phyloP scores from a whole-genome alignment of 768 basidiomycete genomes.

The Agaricus sinodeliciosus region DNA sequence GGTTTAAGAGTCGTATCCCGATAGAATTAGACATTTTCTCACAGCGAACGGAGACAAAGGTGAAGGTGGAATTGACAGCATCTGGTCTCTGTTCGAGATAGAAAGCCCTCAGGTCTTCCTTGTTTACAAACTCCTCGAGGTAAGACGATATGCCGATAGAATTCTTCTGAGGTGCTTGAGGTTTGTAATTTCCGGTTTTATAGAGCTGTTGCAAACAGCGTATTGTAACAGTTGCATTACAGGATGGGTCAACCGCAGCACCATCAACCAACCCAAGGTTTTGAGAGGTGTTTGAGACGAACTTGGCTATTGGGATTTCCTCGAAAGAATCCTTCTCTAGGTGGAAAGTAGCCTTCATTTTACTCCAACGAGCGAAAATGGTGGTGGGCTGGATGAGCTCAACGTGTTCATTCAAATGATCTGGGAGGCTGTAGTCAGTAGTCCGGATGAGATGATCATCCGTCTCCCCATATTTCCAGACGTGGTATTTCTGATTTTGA shows the following conservation, averaged over 20 bases:
- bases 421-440: constrained; percentile 63
- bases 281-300: constrained; percentile 17
- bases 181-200: constrained; percentile 39
- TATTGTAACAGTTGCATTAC: constrained; percentile 45
- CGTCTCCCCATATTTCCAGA: constrained; percentile 49
- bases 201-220: constrained; percentile 50
- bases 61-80: constrained; percentile 45
- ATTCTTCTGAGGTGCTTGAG: constrained; percentile 37
- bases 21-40: background rate
- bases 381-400: constrained; percentile 72
- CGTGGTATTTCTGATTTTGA: constrained; percentile 45
- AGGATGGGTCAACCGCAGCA: constrained; percentile 19
- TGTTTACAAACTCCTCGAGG: constrained; percentile 47
- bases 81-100: constrained; percentile 40
- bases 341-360: constrained; percentile 32
- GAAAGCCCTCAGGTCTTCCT: constrained; percentile 44
- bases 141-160: constrained; percentile 51
- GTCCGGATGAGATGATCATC: constrained; percentile 58
- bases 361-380: constrained; percentile 45
- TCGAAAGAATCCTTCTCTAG: constrained; percentile 12
- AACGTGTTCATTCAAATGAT: constrained; percentile 49
- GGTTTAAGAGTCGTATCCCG: background rate
- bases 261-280: constrained; percentile 7
- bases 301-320: background rate
- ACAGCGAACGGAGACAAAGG: constrained; percentile 53